These are phyloP conservation scores for Phyllosticta citribraziliensis DNA, from an alignment of 2,329 filamentous ascomycete species.

Conservation along the genomic window DNA sequence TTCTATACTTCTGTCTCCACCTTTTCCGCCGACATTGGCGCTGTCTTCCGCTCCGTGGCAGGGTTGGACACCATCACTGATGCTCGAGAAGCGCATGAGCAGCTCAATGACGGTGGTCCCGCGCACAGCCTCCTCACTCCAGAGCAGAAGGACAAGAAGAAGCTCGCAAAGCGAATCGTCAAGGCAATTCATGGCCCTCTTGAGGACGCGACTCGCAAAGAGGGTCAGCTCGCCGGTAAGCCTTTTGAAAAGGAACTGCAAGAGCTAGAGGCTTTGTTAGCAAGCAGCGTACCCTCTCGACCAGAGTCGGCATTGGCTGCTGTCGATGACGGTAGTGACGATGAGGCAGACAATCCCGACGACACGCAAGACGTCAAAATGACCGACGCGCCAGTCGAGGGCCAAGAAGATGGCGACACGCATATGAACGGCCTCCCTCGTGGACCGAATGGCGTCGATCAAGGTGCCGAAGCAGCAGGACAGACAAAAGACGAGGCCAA, in stretches of 20 bases:
- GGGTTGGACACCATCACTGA: constrained; percentile 37
- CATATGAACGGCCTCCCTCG: constrained; percentile 11
- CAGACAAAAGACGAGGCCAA: constrained; percentile 33
- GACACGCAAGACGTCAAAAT: constrained; percentile 10
- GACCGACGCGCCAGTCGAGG: neutral
- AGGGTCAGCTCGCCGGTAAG: constrained; percentile 68
- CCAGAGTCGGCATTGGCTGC: constrained; percentile 33
- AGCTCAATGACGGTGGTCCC: constrained; percentile 29
- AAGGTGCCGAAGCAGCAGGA: constrained; percentile 5
- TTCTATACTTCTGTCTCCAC: constrained; percentile 50
- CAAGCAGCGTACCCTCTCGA: constrained; percentile 50
- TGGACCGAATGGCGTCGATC: constrained; percentile 9
- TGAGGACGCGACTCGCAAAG: constrained; percentile 65
- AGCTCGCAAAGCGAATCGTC: constrained; percentile 80
- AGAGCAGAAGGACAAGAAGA: constrained; percentile 72
- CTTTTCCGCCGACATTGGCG: constrained; percentile 50
- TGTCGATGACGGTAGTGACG: constrained; percentile 14
- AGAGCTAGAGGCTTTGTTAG: constrained; percentile 64
- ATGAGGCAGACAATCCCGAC: constrained; percentile 2
- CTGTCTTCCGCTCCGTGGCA: constrained; percentile 46
- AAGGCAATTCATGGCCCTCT: constrained; percentile 71
- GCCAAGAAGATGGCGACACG: constrained; percentile 3
- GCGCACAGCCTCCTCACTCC: constrained; percentile 34
- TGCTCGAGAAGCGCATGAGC: constrained; percentile 31
- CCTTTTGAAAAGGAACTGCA: constrained; percentile 56